These are phyloP conservation scores for Saccharomycopsis sp. DNA, from an alignment of 805 yeast genomes.

Conservation along the genomic window DNA sequence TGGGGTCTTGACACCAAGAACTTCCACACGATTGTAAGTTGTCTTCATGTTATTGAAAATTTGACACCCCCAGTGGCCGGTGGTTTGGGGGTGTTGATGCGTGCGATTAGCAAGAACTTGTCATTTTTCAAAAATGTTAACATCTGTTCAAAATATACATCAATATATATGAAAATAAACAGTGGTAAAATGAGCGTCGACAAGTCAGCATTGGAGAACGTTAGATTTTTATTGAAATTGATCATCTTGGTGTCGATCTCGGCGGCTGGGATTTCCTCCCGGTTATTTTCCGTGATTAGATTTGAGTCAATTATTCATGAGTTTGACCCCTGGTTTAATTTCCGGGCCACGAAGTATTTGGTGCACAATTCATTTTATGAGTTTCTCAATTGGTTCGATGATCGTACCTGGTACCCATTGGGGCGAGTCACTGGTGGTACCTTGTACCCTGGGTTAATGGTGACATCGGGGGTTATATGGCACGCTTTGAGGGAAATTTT, in stretches of 20 bases:
- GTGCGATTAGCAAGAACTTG: too few relatives aligned
- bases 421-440: conserved; percentile 99
- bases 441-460: conserved; percentile 96
- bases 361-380: conserved; percentile 80
- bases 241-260: conserved; percentile 70
- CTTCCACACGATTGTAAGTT: too few relatives aligned
- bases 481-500: conserved; percentile 51
- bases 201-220: conserved; percentile 19
- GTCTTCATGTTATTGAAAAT: too few relatives aligned
- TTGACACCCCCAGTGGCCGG: too few relatives aligned
- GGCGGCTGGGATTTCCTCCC: conserved; percentile 86
- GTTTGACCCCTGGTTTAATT: conserved; percentile 96
- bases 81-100: too few relatives aligned
- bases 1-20: too few relatives aligned
- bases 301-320: conserved; percentile 97
- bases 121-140: too few relatives aligned
- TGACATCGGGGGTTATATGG: conserved; percentile 89
- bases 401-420: conserved; percentile 97
- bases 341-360: conserved; percentile 89
- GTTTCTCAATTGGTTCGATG: conserved; percentile 97
- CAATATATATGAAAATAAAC: too few relatives aligned
- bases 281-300: conserved; percentile 92
- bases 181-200: neutral
- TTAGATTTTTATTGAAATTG: conserved; percentile 45
- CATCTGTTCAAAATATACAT: too few relatives aligned